These are phyloP conservation scores for Escallonia rubra DNA, from an alignment of 129 eudicot genomes.

Conservation along the genomic window DNA sequence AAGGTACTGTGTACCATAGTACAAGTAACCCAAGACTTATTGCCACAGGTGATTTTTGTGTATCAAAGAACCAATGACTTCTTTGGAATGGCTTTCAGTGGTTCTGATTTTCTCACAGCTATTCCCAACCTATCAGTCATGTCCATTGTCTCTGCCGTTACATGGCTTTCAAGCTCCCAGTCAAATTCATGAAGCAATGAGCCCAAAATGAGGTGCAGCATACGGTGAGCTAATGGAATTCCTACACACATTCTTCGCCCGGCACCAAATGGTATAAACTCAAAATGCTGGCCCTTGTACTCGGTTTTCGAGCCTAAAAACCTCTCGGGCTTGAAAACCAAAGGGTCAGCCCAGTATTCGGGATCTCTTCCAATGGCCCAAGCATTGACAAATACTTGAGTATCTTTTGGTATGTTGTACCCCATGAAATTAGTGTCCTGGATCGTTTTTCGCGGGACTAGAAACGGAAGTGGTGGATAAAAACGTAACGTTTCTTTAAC, in stretches of 20 bases:
- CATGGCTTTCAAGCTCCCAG: constrained; percentile 35
- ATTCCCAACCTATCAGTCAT: constrained; percentile 46
- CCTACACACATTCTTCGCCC: constrained; percentile 41
- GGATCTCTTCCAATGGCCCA: constrained; percentile 50
- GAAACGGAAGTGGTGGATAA: constrained; percentile 35
- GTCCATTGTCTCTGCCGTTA: constrained; percentile 26
- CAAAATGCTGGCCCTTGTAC: constrained; percentile 36
- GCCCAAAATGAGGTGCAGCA: constrained; percentile 47
- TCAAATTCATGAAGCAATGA: constrained; percentile 46
- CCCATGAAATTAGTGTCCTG: constrained; percentile 39
- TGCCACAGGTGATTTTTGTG: no score
- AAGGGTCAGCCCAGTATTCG: constrained; percentile 28
- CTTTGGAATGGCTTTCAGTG: constrained; percentile 34
- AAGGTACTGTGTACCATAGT: no score
- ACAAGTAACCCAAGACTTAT: no score
- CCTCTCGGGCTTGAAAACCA: constrained; percentile 37
- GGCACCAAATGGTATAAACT: constrained; percentile 38
- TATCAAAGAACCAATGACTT: not conserved
- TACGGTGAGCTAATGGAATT: constrained; percentile 39
- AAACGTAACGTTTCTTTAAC: constrained; percentile 34
- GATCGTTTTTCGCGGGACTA: constrained; percentile 36
- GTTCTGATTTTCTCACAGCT: constrained; percentile 36
- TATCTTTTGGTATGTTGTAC: constrained; percentile 30
- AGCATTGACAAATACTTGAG: constrained; percentile 36
- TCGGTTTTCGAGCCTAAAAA: constrained; percentile 35